Conservation (phyloP, 352 stramenopile species). For the Aphanomyces astaci region DNA sequence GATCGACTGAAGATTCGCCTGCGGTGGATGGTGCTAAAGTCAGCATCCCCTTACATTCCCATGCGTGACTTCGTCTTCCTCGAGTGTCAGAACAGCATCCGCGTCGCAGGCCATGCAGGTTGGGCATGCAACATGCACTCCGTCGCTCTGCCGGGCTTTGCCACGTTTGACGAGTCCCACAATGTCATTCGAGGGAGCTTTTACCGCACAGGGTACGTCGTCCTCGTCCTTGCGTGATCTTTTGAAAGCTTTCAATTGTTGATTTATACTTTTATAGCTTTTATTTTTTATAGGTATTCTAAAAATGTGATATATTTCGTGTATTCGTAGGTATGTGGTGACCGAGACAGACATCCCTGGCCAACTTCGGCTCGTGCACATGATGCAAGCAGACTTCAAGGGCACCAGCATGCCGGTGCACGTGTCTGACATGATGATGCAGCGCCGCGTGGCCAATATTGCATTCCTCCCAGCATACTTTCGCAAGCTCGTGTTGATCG, state of each 20-base stretch:
- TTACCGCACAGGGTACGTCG: constrained; percentile 58
- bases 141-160: constrained; percentile 62
- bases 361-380: constrained; percentile 3
- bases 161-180: constrained; percentile 43
- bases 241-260: too few species aligned
- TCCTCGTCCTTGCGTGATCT: too few species aligned
- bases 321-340: constrained; percentile 14
- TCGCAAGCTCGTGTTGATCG: constrained; percentile 3
- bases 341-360: constrained; percentile 6
- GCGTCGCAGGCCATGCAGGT: constrained; percentile 51
- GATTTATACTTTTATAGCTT: neutral
- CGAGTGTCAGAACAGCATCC: constrained; percentile 54
- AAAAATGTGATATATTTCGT: neutral
- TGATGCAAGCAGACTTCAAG: constrained; percentile 22
- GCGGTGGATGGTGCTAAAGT: constrained; percentile 63
- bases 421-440: constrained; percentile 6
- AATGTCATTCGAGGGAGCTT: constrained; percentile 60
- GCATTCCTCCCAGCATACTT: neutral
- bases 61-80: constrained; percentile 80
- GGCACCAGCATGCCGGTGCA: neutral
- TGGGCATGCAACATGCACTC: constrained; percentile 59
- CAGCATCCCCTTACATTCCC: constrained; percentile 54
- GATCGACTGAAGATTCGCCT: constrained; percentile 46
- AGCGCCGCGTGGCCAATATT: constrained; percentile 7
- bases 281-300: neutral